phyloP scores from a whole-genome alignment of 768 basidiomycete species.

The Coprinellus aureogranulatus region DNA sequence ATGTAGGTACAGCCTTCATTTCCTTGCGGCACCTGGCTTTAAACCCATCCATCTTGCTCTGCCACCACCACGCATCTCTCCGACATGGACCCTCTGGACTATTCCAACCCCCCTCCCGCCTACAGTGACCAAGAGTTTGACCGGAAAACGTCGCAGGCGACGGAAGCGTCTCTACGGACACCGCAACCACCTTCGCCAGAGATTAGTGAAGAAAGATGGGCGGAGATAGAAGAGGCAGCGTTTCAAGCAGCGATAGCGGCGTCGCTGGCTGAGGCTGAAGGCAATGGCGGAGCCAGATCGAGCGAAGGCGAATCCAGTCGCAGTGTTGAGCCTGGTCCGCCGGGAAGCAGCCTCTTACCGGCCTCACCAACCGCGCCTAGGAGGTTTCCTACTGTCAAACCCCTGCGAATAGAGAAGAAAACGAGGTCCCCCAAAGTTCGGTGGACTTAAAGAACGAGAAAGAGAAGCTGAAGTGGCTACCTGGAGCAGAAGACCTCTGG shows the following conservation, averaged over 20 bases:
- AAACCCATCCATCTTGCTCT: neutral
- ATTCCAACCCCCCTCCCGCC: constrained; percentile 39
- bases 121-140: constrained; percentile 53
- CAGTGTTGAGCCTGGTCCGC: constrained; percentile 1
- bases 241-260: constrained; percentile 18
- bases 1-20: constrained; percentile 1
- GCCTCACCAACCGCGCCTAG: constrained; percentile 3
- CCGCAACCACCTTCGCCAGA: constrained; percentile 19
- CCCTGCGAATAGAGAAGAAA: constrained; percentile 26
- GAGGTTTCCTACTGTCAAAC: neutral
- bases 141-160: constrained; percentile 45
- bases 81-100: constrained; percentile 10
- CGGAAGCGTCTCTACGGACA: constrained; percentile 37
- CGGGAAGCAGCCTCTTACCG: constrained; percentile 2
- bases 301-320: neutral
- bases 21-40: neutral
- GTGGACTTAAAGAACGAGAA: constrained; percentile 7
- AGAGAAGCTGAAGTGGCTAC: constrained; percentile 10
- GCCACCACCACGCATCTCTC: neutral
- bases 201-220: constrained; percentile 40
- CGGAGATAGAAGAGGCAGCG: constrained; percentile 41
- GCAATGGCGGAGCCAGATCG: neutral
- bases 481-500: neutral
- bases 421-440: constrained; percentile 9
- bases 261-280: neutral